A percentile compares a stretch with the other conserved stretches of the same genome.
Evolutionary conservation across 1,284 basidiomycete species (phyloP).

Genomic region (Phylloboletellus chloephorus): DNA sequence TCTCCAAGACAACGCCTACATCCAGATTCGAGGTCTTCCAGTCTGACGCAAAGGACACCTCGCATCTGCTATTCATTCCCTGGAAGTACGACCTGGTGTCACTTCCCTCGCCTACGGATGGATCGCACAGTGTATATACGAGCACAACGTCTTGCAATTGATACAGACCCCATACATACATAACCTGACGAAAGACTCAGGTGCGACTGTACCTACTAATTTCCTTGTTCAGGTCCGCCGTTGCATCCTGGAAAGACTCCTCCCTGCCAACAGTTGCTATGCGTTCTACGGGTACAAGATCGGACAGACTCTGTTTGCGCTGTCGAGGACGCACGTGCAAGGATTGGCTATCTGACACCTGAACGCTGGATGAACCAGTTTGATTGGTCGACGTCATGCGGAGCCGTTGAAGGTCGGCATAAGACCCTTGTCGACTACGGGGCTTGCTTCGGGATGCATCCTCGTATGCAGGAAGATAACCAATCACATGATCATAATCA

Average conservation of each 20-base stretch:
- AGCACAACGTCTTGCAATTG: conserved; percentile 21
- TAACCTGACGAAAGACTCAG: conserved; percentile 15
- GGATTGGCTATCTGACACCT: conserved; percentile 33
- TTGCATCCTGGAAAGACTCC: conserved; percentile 51
- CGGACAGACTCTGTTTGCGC: conserved; percentile 58
- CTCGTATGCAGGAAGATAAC: conserved; percentile 51
- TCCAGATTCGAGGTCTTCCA: conserved; percentile 36
- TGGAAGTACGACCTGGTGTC: conserved; percentile 23
- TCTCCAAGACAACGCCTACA: conserved; percentile 39
- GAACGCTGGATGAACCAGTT: conserved; percentile 10
- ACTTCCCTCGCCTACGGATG: conserved; percentile 11
- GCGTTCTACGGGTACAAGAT: conserved; percentile 56
- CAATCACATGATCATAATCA: conserved; percentile 75
- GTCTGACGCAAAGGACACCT: conserved; percentile 18
- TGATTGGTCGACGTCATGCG: conserved; percentile 37
- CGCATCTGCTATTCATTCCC: conserved; percentile 5
- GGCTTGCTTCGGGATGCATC: conserved; percentile 40
- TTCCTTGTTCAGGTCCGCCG: conserved; percentile 62
- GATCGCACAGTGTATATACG: conserved; percentile 30
- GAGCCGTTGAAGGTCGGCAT: conserved; percentile 71
- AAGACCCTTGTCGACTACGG: conserved; percentile 69
- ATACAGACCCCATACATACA: conserved; percentile 15
- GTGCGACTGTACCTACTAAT: conserved; percentile 37
- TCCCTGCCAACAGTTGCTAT: conserved; percentile 53
- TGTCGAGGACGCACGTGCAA: conserved; percentile 48